Conservation (phyloP, 352 stramenopile species). For the Ophiocytium majus region DNA sequence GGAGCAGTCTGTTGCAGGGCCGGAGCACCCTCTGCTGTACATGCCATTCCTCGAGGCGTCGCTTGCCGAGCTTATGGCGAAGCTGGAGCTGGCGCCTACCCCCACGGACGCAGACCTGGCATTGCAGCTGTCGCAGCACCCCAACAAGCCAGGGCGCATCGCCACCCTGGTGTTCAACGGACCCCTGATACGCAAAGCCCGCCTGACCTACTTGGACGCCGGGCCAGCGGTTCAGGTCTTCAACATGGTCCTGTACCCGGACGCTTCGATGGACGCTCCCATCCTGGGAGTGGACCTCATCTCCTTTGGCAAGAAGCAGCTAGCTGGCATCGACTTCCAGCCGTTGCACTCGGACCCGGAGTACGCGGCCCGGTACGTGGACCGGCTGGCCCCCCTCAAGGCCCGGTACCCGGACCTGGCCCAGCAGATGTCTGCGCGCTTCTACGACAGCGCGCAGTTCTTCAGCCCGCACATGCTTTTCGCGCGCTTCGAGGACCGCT, state of each 20-base stretch:
- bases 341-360: constrained; percentile 50
- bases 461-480: constrained; percentile 61
- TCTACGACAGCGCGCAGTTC: constrained; percentile 59
- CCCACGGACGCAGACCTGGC: constrained; percentile 40
- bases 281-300: constrained; percentile 60
- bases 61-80: constrained; percentile 39
- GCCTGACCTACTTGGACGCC: constrained; percentile 61
- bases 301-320: constrained; percentile 56
- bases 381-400: constrained; percentile 53
- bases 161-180: constrained; percentile 47
- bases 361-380: constrained; percentile 41
- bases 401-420: constrained; percentile 58
- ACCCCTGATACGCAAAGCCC: constrained; percentile 54
- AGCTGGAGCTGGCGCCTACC: constrained; percentile 35
- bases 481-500: constrained; percentile 54
- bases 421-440: constrained; percentile 57
- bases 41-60: constrained; percentile 51
- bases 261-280: constrained; percentile 57
- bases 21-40: constrained; percentile 46
- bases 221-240: constrained; percentile 59
- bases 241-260: constrained; percentile 59
- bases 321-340: constrained; percentile 60
- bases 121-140: constrained; percentile 32
- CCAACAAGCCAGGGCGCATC: constrained; percentile 40
- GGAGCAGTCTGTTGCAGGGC: constrained; percentile 33